Percentiles rank a stretch among this genome's conserved stretches.
phyloP scores from a whole-genome alignment of 768 basidiomycete genomes.

The Tremella yokohamensis region DNA sequence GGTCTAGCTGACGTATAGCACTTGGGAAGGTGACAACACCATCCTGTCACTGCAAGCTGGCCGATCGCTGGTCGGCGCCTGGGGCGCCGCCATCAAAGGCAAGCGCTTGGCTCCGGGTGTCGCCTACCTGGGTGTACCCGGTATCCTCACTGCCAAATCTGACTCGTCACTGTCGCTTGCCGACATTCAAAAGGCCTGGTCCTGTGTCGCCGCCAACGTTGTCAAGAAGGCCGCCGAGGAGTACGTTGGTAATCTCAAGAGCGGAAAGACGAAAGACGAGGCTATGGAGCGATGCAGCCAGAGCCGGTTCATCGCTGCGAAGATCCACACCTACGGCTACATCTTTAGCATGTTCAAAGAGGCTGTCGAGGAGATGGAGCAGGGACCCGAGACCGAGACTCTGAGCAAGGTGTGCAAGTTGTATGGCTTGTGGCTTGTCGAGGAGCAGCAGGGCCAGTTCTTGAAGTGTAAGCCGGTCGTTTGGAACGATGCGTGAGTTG shows the following conservation, averaged over 20 bases:
- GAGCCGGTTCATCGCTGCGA: conserved; percentile 53
- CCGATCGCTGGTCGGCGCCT: conserved; percentile 48
- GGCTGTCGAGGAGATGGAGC: conserved; percentile 49
- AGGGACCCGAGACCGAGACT: conserved; percentile 44
- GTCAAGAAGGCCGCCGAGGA: conserved; percentile 53
- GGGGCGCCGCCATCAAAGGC: conserved; percentile 51
- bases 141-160: conserved; percentile 45
- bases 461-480: conserved; percentile 50
- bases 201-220: conserved; percentile 52
- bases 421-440: conserved; percentile 54
- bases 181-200: conserved; percentile 52
- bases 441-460: conserved; percentile 54
- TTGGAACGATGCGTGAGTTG: conserved; percentile 5
- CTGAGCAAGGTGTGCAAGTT: conserved; percentile 50
- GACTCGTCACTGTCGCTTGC: conserved; percentile 45
- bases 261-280: conserved; percentile 51
- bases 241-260: conserved; percentile 47
- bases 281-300: conserved; percentile 54
- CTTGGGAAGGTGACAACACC: conserved; percentile 55
- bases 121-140: conserved; percentile 50
- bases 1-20: conserved; percentile 24
- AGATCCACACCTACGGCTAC: conserved; percentile 51
- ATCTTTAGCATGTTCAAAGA: conserved; percentile 52
- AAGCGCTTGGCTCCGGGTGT: conserved; percentile 52
- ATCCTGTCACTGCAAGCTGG: conserved; percentile 52